These are phyloP conservation scores for Boletus albobrunnescens DNA, from an alignment of 1,284 basidiomycete species.

Conservation along the genomic window DNA sequence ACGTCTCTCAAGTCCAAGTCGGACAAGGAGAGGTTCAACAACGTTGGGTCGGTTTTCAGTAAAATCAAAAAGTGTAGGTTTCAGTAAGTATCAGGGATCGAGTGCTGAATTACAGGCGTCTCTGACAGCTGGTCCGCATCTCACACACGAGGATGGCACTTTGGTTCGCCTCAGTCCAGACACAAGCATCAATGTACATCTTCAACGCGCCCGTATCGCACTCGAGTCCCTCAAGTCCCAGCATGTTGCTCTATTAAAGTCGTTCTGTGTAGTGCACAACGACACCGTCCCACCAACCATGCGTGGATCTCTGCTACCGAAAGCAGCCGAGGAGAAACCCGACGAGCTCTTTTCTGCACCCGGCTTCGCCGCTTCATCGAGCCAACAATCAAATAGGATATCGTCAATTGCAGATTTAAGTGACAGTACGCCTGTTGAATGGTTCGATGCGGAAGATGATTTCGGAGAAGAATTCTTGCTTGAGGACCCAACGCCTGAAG, in stretches of 20 bases:
- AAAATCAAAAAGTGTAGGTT: conserved; percentile 55
- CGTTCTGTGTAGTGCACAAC: conserved; percentile 38
- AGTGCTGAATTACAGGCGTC: neutral
- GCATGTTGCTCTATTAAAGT: conserved; percentile 48
- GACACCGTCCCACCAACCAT: conserved; percentile 37
- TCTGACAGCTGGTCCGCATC: conserved; percentile 19
- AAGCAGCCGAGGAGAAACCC: conserved; percentile 50
- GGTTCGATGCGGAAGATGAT: conserved; percentile 65
- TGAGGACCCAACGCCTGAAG: conserved; percentile 43
- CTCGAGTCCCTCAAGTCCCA: conserved; percentile 58
- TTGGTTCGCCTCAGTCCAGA: conserved; percentile 18
- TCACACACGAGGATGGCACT: conserved; percentile 26
- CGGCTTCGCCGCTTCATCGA: conserved; percentile 33
- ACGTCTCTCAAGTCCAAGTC: conserved; percentile 37
- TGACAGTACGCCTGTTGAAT: conserved; percentile 53
- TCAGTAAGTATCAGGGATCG: neutral
- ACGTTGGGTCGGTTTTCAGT: conserved; percentile 41
- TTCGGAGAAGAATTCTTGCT: conserved; percentile 69
- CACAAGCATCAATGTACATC: conserved; percentile 10
- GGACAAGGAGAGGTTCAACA: conserved; percentile 47
- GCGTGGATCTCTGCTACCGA: conserved; percentile 42
- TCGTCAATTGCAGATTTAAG: conserved; percentile 56
- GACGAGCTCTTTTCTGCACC: conserved; percentile 30
- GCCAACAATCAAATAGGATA: conserved; percentile 40
- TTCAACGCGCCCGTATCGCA: conserved; percentile 42